Evolutionary conservation across 192 early-diverging fungal genomes (phyloP), one percentile per base, ranked within the genome.

Genomic region (Coemansia sp.): DNA sequence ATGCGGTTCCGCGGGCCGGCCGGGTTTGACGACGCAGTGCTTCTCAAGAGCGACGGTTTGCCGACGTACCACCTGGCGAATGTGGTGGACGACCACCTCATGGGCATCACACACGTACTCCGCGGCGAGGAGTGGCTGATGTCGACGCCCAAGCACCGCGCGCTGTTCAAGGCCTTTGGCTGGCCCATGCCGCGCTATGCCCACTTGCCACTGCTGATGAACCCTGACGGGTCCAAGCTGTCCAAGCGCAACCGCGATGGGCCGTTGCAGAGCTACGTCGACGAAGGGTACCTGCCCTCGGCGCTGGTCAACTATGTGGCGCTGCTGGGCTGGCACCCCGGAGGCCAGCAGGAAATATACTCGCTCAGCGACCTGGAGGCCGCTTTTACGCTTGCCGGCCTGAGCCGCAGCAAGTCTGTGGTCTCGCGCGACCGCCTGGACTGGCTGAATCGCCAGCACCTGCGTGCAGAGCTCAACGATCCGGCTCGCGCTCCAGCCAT

Each of bases 1-100:
- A 80, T 96, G 60, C 76, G 86, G 35, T 91, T 98, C 47, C 75
- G 77, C n/a, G 61, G 73, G 0, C 88, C 92, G 58, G 85, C 84
- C 38, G 84, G 85, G 7, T 82, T 98, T 24, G 96, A 98, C 57
- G 96, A 98, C 81, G 86, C 89, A 9, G 89, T 98, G 49, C 64
- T 98, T 12, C 79, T 98, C 46, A 98, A 98, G 68, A 93, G 92
- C 64, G 94, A 96, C 69, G 96, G 96, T 2, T 85, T 86, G 59
- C 93, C 96, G 8, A 98, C 96, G 0, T 98, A 98, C 70, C 96
- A 98, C 65, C 83, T 98, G 38, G 96, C 96, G 1, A 96, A 95
- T 67, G 96, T 98, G 1, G 91, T 96, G 1, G 96, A 98, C 70
- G 96, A 98, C 68, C 88, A 93, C 56, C 47, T 87, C 9, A 98